phyloP scores from a whole-genome alignment of 108 stramenopile species.

The Nannochloropsis salina region DNA sequence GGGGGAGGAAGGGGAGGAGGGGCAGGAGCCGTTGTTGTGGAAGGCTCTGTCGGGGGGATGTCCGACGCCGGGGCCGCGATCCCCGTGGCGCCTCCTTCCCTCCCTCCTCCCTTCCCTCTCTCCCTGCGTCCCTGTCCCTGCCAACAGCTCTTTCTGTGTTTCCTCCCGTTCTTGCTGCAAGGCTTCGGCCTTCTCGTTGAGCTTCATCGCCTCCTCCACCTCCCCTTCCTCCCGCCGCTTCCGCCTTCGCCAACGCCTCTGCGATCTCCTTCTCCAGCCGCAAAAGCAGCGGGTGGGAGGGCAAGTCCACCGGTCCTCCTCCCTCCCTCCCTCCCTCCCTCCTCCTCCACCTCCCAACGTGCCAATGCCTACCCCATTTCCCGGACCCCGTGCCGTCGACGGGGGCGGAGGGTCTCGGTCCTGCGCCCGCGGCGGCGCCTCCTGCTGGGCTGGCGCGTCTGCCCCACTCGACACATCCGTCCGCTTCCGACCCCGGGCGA shows the following conservation, averaged over 20 bases:
- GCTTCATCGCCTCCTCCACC: constrained; percentile 51
- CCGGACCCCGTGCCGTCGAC: not conserved
- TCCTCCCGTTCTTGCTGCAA: constrained; percentile 33
- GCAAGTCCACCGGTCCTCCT: too few species aligned
- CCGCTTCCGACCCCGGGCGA: constrained; percentile 8
- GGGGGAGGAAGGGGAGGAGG: not conserved
- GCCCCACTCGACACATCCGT: not conserved
- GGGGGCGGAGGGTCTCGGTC: not conserved
- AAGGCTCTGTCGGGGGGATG: too few species aligned
- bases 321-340: not conserved
- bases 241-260: constrained; percentile 49
- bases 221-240: constrained; percentile 51
- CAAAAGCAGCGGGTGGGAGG: not conserved
- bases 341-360: constrained; percentile 7
- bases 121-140: not conserved
- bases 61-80: too few species aligned
- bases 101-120: not conserved
- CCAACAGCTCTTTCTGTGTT: not conserved
- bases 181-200: constrained; percentile 39
- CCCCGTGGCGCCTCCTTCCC: not conserved
- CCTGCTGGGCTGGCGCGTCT: not conserved
- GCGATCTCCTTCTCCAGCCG: constrained; percentile 36
- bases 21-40: not conserved
- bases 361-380: not conserved
- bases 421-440: not conserved